phyloP scores from a whole-genome alignment of 2,329 filamentous ascomycete species.

The Ophioceras dolichostomum region DNA sequence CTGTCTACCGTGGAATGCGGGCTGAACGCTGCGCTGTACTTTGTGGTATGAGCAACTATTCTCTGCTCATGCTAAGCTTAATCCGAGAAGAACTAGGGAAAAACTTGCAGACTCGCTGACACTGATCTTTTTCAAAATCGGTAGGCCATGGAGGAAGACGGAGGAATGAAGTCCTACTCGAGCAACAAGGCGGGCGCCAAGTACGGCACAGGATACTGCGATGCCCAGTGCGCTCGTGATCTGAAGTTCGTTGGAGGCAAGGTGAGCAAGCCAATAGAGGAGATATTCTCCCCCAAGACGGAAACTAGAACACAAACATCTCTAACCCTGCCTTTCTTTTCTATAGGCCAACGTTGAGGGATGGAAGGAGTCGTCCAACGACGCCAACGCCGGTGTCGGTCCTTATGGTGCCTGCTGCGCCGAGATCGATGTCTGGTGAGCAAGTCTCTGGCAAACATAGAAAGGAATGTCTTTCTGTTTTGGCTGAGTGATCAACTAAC shows the following conservation, averaged over 20 bases:
- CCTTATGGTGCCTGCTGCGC: slow-evolving; percentile 39
- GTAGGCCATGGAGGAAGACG: slow-evolving; percentile 34
- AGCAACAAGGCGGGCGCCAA: slow-evolving; percentile 32
- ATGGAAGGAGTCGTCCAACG: slow-evolving; percentile 34
- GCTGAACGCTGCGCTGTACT: slow-evolving; percentile 31
- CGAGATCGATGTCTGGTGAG: slow-evolving; percentile 49
- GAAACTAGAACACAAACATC: slow-evolving; percentile 23
- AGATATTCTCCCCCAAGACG: slow-evolving; percentile 20
- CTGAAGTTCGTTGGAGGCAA: slow-evolving; percentile 35
- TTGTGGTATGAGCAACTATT: slow-evolving; percentile 3
- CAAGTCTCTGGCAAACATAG: too few species aligned
- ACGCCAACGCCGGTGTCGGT: slow-evolving; percentile 36
- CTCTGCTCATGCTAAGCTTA: too few species aligned
- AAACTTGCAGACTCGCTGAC: too few species aligned
- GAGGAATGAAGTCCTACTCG: slow-evolving; percentile 30
- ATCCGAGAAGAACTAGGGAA: too few species aligned
- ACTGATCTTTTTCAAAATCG: slow-evolving; percentile 5
- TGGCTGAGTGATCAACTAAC: not conserved
- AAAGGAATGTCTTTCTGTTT: too few species aligned
- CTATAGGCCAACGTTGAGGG: slow-evolving; percentile 25
- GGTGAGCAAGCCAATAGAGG: slow-evolving; percentile 4
- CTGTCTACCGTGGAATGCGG: slow-evolving; percentile 50
- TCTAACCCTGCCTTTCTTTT: not conserved
- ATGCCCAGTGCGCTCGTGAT: slow-evolving; percentile 29
- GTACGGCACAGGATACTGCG: slow-evolving; percentile 43